These are phyloP conservation scores for Pulveroboletus sp. DNA, from an alignment of 1,284 basidiomycete genomes.

Conservation along the genomic window DNA sequence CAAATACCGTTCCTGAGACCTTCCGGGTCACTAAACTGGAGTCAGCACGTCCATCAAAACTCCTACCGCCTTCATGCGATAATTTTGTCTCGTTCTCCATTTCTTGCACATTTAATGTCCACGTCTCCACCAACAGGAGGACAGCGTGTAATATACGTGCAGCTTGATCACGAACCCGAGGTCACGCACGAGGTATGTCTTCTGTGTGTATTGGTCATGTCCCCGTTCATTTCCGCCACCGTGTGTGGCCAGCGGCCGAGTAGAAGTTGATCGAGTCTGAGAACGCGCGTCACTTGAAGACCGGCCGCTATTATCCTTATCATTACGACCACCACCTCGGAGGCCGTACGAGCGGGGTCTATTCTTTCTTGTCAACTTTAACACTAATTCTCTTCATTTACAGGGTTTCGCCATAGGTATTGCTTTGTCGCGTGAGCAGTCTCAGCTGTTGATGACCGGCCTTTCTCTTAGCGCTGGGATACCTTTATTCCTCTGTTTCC, in stretches of 20 bases:
- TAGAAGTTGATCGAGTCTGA: slow-evolving; percentile 25
- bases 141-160: slow-evolving; percentile 69
- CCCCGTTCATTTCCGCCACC: slow-evolving; percentile 32
- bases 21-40: slow-evolving; percentile 19
- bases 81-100: slow-evolving; percentile 83
- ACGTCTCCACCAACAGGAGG: slow-evolving; percentile 63
- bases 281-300: slow-evolving; percentile 23
- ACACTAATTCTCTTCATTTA: slow-evolving; percentile 23
- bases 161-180: slow-evolving; percentile 75
- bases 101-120: slow-evolving; percentile 81
- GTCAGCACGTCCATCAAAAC: slow-evolving; percentile 73
- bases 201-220: slow-evolving; percentile 19
- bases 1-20: slow-evolving; percentile 14
- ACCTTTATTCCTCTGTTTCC: slow-evolving; percentile 75
- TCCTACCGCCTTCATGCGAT: slow-evolving; percentile 77
- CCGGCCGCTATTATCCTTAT: slow-evolving; percentile 18
- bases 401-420: slow-evolving; percentile 75
- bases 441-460: slow-evolving; percentile 16
- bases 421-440: slow-evolving; percentile 3
- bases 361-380: slow-evolving; percentile 2
- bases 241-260: slow-evolving; percentile 24
- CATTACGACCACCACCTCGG: slow-evolving; percentile 20
- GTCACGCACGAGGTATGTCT: slow-evolving; percentile 77
- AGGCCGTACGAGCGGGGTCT: slow-evolving; percentile 23
- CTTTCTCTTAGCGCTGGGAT: slow-evolving; percentile 61